Conservation (phyloP, 106 monocot species). For the Acorus gramineus region DNA sequence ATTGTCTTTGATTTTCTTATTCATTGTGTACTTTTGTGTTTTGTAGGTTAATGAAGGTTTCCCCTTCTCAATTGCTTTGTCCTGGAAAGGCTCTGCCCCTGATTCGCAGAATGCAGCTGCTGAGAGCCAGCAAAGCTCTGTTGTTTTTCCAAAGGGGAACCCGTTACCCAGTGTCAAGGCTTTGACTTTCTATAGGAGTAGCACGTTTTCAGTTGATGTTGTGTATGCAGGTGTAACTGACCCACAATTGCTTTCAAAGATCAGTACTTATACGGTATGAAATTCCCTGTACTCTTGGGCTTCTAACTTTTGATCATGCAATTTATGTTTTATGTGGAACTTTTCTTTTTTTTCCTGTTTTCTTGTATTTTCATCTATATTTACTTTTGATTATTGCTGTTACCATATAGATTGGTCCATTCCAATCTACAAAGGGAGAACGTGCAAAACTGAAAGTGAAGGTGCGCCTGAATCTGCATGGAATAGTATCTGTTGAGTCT, state of each 20-base stretch:
- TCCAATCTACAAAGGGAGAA: constrained; percentile 53
- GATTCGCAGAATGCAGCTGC: constrained; percentile 31
- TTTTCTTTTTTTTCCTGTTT: constrained; percentile 1
- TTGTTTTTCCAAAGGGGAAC: constrained; percentile 78
- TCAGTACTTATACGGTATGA: constrained; percentile 74
- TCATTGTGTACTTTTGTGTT: neutral
- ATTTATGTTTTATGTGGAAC: neutral
- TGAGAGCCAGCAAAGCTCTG: constrained; percentile 33
- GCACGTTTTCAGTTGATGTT: constrained; percentile 58
- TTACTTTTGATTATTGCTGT: no score
- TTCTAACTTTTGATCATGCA: no score
- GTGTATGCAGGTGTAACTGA: constrained; percentile 38
- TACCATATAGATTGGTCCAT: constrained; percentile 74
- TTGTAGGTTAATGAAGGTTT: constrained; percentile 81
- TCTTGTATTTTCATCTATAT: no score
- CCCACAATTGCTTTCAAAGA: constrained; percentile 32
- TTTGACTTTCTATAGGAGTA: constrained; percentile 39
- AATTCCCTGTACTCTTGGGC: neutral
- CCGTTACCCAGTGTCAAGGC: constrained; percentile 46
- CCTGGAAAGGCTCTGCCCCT: constrained; percentile 55
- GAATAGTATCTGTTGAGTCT: constrained; percentile 74
- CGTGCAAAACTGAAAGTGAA: constrained; percentile 77
- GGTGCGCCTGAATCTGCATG: constrained; percentile 79
- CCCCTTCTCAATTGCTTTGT: constrained; percentile 70
- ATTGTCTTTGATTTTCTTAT: no score